A percentile compares a stretch with the other conserved stretches of the same genome.
These are phyloP conservation scores for Kewa caespitosa DNA, from an alignment of 179 eudicot genomes.

Conservation along the genomic window DNA sequence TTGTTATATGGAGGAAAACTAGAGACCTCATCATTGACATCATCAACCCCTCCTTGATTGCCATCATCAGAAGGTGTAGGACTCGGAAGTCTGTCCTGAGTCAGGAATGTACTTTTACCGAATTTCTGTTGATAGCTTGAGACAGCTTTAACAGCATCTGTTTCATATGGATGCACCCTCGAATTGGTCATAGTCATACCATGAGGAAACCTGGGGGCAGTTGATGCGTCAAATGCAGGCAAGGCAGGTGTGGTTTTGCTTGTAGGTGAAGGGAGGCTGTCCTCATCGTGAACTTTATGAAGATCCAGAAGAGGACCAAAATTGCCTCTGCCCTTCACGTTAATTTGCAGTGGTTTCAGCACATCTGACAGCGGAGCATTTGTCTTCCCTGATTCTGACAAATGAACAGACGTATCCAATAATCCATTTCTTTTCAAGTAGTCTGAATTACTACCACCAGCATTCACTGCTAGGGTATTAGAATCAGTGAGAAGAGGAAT, in stretches of 20 bases:
- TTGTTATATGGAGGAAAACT: constrained; percentile 37
- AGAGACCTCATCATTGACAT: constrained; percentile 60
- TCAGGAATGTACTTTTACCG: constrained; percentile 51
- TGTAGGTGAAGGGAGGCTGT: constrained; percentile 94
- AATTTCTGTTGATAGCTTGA: constrained; percentile 93
- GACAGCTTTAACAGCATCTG: constrained; percentile 79
- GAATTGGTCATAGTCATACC: constrained; percentile 28
- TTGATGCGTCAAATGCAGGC: constrained; percentile 44
- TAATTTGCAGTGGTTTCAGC: constrained; percentile 36
- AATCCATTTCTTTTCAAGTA: constrained; percentile 26
- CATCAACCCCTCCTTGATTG: constrained; percentile 53
- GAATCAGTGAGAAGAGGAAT: constrained; percentile 49
- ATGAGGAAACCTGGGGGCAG: constrained; percentile 17
- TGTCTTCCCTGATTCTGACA: constrained; percentile 25
- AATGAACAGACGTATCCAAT: constrained; percentile 29
- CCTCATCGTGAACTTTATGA: constrained; percentile 85
- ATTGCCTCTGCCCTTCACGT: constrained; percentile 46
- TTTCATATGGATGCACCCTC: constrained; percentile 69
- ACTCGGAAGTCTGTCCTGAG: constrained; percentile 78
- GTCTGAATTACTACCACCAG: constrained; percentile 31
- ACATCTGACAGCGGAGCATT: constrained; percentile 27
- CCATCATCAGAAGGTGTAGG: constrained; percentile 94
- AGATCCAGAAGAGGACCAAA: constrained; percentile 72
- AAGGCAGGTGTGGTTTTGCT: constrained; percentile 41
- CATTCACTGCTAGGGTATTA: constrained; percentile 36